Base-by-base conservation (phyloP, 2,329 filamentous ascomycete genomes). In the Trichophyton schoenleinii region DNA sequence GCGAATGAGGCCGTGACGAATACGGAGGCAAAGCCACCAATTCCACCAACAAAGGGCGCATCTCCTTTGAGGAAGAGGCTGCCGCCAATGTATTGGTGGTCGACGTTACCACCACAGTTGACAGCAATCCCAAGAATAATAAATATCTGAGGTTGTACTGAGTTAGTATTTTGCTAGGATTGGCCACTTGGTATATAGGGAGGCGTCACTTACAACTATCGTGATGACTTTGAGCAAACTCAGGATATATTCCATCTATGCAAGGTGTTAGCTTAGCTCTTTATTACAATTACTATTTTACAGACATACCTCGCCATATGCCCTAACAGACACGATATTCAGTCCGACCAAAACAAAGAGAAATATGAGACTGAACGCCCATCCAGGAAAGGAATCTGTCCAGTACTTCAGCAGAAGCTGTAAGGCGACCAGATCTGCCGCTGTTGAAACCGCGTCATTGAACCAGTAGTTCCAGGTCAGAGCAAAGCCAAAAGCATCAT, bases 21-120 rank as follows among this genome's bases (percentile, higher is more conserved):
- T 49, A 86, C 84, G 20, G 82, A 85, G 0, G 83, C 83, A 65
- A 87, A 86, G 0, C 84, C 83, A 44, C 83, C 83, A 18, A 86
- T 83, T 0, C 84, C 84, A 1, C 78, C 81, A 0, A 86, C 83
- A 66, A 87, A 87, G 0, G 84, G 84, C 1, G 83, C 83, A 38
- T 79, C 83, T 0, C 79, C 80, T 1, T 81, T 74, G 61, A 80
- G 75, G 79, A 82, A 87, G 67, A 83, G 78, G 63, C 79, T 75
- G 3, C 77, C 80, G 8, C 84, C 83, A 22, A 85, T 83, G 63
- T 85, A 85, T 55, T 74, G 71, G 59, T 80, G 76, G 0, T 73
- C 68, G 0, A 69, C 75, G 63, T 85, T 85, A 11, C 76, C 84
- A 18, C 84, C 84, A 60, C 76, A 78, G 63, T 83, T 83, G 48